A percentile compares a stretch with the other conserved stretches of the same genome.
Conservation (phyloP, 371 early-diverging fungal species). For the Syncephalis plumigaleata region DNA sequence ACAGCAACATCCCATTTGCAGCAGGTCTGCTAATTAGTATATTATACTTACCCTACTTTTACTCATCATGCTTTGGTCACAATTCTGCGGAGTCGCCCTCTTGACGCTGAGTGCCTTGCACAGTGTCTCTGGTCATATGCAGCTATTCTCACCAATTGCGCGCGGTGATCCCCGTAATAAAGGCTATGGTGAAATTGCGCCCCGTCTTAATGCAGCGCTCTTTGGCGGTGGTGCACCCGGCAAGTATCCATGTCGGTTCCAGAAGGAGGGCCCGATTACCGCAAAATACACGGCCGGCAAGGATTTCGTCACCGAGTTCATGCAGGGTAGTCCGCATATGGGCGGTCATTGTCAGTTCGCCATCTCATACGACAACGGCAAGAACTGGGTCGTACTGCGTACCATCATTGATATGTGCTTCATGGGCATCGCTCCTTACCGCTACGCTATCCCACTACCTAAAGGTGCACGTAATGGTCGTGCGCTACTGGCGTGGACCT, state of each 20-base stretch:
- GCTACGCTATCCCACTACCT: slow-evolving; percentile 28
- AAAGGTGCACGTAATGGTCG: slow-evolving; percentile 20
- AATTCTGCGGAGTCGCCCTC: too few species aligned
- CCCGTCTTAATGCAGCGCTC: background rate
- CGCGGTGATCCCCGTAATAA: background rate
- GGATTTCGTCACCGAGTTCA: slow-evolving; percentile 10
- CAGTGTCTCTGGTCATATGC: slow-evolving; percentile 1
- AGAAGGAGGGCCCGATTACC: background rate
- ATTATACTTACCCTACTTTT: too few species aligned
- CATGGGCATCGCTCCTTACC: slow-evolving; percentile 8
- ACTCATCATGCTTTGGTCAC: too few species aligned
- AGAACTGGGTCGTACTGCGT: slow-evolving; percentile 34
- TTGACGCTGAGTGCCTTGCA: background rate
- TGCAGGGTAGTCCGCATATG: slow-evolving; percentile 13
- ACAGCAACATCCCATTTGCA: too few species aligned
- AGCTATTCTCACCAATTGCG: background rate
- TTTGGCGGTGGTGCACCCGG: background rate
- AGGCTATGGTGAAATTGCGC: slow-evolving; percentile 1
- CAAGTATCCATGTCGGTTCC: slow-evolving; percentile 1
- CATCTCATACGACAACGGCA: slow-evolving; percentile 29
- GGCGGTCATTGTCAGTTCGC: slow-evolving; percentile 51
- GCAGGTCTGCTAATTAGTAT: too few species aligned
- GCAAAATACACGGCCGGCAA: slow-evolving; percentile 10
- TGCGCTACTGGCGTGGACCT: slow-evolving; percentile 39
- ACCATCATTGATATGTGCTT: slow-evolving; percentile 22